Percentiles rank a stretch among this genome's conserved stretches.
Conservation (phyloP, 306 rosid species). For the Trichosanthes cucumerina region DNA sequence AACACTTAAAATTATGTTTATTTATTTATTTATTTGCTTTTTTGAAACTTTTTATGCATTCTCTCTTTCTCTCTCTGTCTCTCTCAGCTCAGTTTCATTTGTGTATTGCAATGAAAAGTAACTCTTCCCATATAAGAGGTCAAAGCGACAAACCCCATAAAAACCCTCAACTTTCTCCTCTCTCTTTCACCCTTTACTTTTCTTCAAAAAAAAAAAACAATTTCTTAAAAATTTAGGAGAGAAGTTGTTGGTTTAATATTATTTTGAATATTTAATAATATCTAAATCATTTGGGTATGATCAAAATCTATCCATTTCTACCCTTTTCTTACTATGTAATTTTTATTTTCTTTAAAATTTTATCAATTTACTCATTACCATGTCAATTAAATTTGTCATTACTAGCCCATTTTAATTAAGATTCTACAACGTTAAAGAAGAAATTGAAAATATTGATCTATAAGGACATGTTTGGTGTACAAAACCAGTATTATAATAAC, state of each 20-base stretch:
- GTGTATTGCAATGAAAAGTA: not conserved
- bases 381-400: too few species aligned
- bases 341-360: too few species aligned
- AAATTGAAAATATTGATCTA: too few species aligned
- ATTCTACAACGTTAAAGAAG: too few species aligned
- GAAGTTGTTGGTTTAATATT: not conserved
- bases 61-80: not conserved
- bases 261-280: too few species aligned
- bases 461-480: too few species aligned
- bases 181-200: not conserved
- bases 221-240: not conserved
- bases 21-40: not conserved
- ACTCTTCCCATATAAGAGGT: not conserved
- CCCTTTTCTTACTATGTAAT: too few species aligned
- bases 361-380: too few species aligned
- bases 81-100: not conserved
- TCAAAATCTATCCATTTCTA: too few species aligned
- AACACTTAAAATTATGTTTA: not conserved
- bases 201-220: not conserved
- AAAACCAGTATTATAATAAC: too few species aligned
- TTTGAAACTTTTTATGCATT: not conserved
- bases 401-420: too few species aligned
- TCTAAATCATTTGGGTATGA: too few species aligned
- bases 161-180: not conserved
- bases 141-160: slow-evolving; percentile 2